These are phyloP conservation scores for Apophysomyces elegans DNA, from an alignment of 371 early-diverging fungal genomes.

Conservation along the genomic window DNA sequence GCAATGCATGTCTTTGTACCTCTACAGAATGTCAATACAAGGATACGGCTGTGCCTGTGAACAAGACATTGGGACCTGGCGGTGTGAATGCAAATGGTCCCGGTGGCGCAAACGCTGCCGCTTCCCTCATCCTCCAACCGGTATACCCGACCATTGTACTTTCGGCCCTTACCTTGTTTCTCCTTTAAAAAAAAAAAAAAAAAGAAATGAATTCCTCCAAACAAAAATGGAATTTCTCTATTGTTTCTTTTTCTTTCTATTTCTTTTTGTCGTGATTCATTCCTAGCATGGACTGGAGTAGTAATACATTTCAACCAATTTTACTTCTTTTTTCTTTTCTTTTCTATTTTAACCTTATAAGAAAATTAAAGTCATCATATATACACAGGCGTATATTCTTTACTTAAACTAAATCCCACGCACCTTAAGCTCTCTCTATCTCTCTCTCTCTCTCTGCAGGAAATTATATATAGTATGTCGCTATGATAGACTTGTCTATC, in stretches of 20 bases:
- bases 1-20: constrained; percentile 56
- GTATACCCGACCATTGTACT: not conserved
- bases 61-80: constrained; percentile 3
- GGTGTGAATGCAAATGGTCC: constrained; percentile 6
- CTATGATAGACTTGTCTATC: too few species aligned
- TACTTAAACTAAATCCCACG: too few species aligned
- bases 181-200: not conserved
- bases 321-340: too few species aligned
- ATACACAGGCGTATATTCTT: too few species aligned
- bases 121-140: not conserved
- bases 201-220: not conserved
- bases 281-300: too few species aligned
- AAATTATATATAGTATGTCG: too few species aligned
- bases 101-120: not conserved
- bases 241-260: too few species aligned
- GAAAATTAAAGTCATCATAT: too few species aligned
- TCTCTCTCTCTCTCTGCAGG: not conserved
- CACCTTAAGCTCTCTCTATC: not conserved
- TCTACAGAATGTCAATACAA: constrained; percentile 50
- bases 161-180: not conserved
- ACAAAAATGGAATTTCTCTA: too few species aligned
- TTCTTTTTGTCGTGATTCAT: too few species aligned
- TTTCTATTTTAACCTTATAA: too few species aligned
- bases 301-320: too few species aligned
- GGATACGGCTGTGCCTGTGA: constrained; percentile 39